Conservation (phyloP, 225 moss, liverwort and hornwort species). For the Sphagnum tenellum region DNA sequence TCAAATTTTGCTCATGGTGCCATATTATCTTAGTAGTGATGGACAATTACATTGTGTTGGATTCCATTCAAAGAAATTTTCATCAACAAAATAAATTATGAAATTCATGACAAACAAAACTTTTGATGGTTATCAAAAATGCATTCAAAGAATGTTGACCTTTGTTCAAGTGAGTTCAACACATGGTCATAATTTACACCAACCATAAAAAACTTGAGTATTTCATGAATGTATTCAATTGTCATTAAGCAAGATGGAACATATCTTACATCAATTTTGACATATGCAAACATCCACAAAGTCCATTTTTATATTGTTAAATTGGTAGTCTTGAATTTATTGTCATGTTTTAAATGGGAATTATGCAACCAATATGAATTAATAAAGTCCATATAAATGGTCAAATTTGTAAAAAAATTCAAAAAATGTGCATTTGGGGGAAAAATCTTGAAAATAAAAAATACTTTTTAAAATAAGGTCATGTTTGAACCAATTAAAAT, state of each 20-base stretch:
- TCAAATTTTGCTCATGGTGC: too few species aligned
- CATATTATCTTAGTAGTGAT: too few species aligned
- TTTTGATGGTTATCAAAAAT: slow-evolving; percentile 1
- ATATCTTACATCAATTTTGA: background rate
- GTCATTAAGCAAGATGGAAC: slow-evolving; percentile 1
- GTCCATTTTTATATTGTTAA: too few species aligned
- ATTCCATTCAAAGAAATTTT: slow-evolving; percentile 3
- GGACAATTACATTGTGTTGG: background rate
- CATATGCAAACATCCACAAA: background rate
- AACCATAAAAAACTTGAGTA: background rate
- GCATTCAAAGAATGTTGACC: slow-evolving; percentile 2
- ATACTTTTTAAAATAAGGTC: too few species aligned
- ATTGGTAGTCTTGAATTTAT: too few species aligned
- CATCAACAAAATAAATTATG: background rate
- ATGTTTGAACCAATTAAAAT: too few species aligned
- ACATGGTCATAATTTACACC: background rate
- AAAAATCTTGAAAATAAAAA: too few species aligned
- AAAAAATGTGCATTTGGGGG: too few species aligned
- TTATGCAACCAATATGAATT: too few species aligned
- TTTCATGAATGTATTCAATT: slow-evolving; percentile 3
- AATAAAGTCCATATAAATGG: too few species aligned
- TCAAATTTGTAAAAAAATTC: too few species aligned
- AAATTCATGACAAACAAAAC: slow-evolving; percentile 5
- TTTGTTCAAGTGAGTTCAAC: background rate
- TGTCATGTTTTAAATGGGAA: too few species aligned